Percentiles rank a stretch among this genome's conserved stretches.
Conservation (phyloP, 2,329 filamentous ascomycete genomes). For the Pestalotiopsis sp. region DNA sequence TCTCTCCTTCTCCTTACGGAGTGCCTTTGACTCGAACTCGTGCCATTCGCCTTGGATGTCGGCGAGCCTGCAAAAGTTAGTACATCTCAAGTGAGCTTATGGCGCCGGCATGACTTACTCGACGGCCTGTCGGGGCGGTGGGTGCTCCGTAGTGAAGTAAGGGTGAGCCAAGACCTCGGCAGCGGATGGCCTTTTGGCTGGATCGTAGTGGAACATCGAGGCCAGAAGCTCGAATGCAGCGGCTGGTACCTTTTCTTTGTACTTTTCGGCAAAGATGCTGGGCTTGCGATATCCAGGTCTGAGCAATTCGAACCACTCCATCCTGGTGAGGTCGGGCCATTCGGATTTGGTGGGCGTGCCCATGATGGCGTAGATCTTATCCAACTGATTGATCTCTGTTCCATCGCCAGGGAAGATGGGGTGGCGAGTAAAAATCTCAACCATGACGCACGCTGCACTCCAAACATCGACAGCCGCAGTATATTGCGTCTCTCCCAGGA, state of each 20-base stretch:
- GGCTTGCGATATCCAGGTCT: slow-evolving; percentile 74
- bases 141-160: slow-evolving; percentile 86
- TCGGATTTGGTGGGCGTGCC: slow-evolving; percentile 83
- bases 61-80: slow-evolving; percentile 55
- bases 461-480: slow-evolving; percentile 91
- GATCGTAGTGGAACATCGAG: slow-evolving; percentile 89
- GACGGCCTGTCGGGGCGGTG: slow-evolving; percentile 72
- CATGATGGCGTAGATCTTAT: slow-evolving; percentile 92
- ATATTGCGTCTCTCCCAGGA: slow-evolving; percentile 88
- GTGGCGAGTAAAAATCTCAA: slow-evolving; percentile 92
- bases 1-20: slow-evolving; percentile 90
- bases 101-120: slow-evolving; percentile 62
- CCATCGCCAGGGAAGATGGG: slow-evolving; percentile 96
- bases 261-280: slow-evolving; percentile 81
- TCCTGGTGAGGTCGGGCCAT: slow-evolving; percentile 89
- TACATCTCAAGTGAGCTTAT: slow-evolving; percentile 32
- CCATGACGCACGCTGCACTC: slow-evolving; percentile 95
- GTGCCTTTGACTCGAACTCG: slow-evolving; percentile 95
- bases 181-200: slow-evolving; percentile 78
- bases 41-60: slow-evolving; percentile 94
- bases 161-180: slow-evolving; percentile 82
- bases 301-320: slow-evolving; percentile 96
- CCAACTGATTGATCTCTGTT: slow-evolving; percentile 91
- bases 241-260: slow-evolving; percentile 74
- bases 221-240: slow-evolving; percentile 82